Conservation (phyloP, 768 basidiomycete species). For the Mycena epipterygia region DNA sequence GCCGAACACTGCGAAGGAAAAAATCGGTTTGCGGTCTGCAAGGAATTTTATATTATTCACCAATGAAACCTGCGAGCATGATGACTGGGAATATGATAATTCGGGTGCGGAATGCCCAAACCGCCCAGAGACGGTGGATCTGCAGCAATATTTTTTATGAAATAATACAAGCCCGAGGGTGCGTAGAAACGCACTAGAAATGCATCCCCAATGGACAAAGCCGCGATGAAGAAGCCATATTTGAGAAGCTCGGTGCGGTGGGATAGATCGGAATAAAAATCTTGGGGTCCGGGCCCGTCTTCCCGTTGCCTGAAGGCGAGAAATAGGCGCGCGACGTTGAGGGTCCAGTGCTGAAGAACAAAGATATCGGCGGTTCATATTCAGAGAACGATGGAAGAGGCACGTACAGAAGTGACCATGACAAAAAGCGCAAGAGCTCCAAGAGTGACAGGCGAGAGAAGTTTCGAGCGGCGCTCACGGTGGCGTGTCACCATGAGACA, state of each 20-base stretch:
- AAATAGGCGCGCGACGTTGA: constrained; percentile 3
- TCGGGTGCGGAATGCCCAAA: not conserved
- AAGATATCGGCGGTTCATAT: not conserved
- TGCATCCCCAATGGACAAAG: not conserved
- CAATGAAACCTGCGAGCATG: not conserved
- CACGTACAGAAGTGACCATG: not conserved
- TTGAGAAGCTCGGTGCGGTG: constrained; percentile 18
- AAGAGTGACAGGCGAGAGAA: not conserved
- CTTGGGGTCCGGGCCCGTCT: not conserved
- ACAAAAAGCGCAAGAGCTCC: constrained; percentile 9
- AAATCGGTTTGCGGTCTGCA: not conserved
- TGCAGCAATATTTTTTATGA: not conserved
- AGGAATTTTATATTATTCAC: not conserved
- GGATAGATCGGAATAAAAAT: constrained; percentile 10
- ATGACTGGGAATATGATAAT: not conserved
- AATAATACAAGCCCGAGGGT: not conserved
- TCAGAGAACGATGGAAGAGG: not conserved
- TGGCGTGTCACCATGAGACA: not conserved
- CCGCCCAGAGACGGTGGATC: constrained; percentile 11
- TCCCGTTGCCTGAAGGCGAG: constrained; percentile 10
- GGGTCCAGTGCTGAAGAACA: constrained; percentile 17
- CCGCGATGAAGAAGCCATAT: not conserved
- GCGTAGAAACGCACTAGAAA: not conserved
- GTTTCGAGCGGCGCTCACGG: not conserved
- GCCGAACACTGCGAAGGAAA: not conserved